Evolutionary conservation across 176 grass and related monocot species (phyloP).

Genomic region (Triticum urartu): DNA sequence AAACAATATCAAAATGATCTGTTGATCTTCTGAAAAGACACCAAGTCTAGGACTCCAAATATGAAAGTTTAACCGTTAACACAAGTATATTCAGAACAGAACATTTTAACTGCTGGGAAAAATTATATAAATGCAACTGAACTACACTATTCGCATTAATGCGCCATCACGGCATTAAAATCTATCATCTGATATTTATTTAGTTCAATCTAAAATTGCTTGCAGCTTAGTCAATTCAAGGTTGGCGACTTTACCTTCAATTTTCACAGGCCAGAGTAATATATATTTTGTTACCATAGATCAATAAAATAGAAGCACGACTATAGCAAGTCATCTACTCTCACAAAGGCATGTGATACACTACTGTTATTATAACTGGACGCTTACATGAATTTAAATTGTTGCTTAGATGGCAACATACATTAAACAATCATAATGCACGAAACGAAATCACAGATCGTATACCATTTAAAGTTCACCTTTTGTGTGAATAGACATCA

Average conservation of each 20-base stretch:
- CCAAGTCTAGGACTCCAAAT: not conserved
- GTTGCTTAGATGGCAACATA: constrained; percentile 1
- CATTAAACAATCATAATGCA: constrained; percentile 10
- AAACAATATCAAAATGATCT: not conserved
- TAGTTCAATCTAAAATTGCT: constrained; percentile 6
- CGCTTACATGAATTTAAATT: not conserved
- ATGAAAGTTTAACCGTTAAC: not conserved
- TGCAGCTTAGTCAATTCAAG: not conserved
- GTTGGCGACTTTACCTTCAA: not conserved
- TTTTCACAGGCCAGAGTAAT: not conserved
- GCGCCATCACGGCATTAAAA: not conserved
- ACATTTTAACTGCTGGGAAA: not conserved
- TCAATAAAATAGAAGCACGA: not conserved
- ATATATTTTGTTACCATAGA: constrained; percentile 19
- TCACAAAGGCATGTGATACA: constrained; percentile 1
- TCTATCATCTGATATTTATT: not conserved
- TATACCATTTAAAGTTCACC: constrained; percentile 40
- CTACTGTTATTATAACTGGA: not conserved
- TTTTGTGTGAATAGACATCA: constrained; percentile 55
- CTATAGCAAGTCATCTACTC: not conserved
- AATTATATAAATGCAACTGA: not conserved
- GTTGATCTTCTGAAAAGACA: constrained; percentile 10
- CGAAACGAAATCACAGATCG: not conserved
- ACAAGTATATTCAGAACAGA: not conserved
- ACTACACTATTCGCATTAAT: not conserved